Percentiles rank a stretch among this genome's conserved stretches.
These are phyloP conservation scores for Sporothrix humicola DNA, from an alignment of 2,329 filamentous ascomycete genomes.

Conservation along the genomic window DNA sequence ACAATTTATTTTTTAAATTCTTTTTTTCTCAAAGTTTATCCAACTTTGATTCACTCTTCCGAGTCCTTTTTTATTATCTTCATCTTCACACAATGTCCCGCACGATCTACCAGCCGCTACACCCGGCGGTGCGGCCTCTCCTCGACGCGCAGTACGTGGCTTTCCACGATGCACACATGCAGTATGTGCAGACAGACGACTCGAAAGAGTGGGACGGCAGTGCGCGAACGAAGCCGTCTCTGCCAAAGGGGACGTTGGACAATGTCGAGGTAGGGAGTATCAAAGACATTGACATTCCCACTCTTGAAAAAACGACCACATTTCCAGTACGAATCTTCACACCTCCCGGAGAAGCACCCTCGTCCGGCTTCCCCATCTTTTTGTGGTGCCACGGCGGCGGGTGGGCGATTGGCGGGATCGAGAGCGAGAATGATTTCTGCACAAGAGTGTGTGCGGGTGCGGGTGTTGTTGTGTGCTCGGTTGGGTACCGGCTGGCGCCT, in stretches of 20 bases:
- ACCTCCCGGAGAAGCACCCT: slow-evolving; percentile 40
- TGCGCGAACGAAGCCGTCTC: slow-evolving; percentile 42
- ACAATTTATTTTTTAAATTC: too few species aligned
- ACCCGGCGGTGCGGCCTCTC: slow-evolving; percentile 42
- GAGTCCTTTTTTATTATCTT: too few species aligned
- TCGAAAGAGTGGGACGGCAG: slow-evolving; percentile 45
- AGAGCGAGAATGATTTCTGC: slow-evolving; percentile 46
- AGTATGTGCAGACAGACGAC: slow-evolving; percentile 47
- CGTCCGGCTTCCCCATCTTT: slow-evolving; percentile 46
- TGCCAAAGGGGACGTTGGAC: slow-evolving; percentile 37
- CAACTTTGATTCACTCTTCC: too few species aligned
- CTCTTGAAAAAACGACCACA: slow-evolving; percentile 40
- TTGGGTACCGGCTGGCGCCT: slow-evolving; percentile 27
- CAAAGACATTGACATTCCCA: slow-evolving; percentile 41
- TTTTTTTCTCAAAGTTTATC: too few species aligned
- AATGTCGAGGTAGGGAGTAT: slow-evolving; percentile 43
- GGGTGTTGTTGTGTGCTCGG: slow-evolving; percentile 4
- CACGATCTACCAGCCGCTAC: slow-evolving; percentile 43
- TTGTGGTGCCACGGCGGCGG: slow-evolving; percentile 51
- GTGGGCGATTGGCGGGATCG: slow-evolving; percentile 48
- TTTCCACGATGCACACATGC: slow-evolving; percentile 48
- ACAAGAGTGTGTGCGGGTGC: slow-evolving; percentile 42
- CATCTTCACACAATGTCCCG: slow-evolving; percentile 2
- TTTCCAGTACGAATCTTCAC: slow-evolving; percentile 46
- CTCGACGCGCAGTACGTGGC: slow-evolving; percentile 50